Percentiles rank a stretch among this genome's conserved stretches.
Evolutionary conservation across 1,284 basidiomycete species (phyloP).

Genomic region (Puccinia brachypodii): DNA sequence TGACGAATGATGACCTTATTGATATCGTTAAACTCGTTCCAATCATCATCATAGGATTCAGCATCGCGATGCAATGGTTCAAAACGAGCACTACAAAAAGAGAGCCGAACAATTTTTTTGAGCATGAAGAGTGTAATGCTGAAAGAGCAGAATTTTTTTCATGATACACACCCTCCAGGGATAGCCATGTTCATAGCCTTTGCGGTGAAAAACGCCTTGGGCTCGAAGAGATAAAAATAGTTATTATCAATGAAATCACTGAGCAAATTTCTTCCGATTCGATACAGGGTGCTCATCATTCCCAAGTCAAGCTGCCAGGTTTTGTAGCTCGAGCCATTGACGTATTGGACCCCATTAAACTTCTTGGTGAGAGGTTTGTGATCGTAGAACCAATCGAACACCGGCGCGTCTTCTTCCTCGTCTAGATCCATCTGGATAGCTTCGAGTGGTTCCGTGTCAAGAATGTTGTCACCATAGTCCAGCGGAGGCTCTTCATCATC

Average conservation of each 20-base stretch:
- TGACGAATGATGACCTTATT: slow-evolving; percentile 99
- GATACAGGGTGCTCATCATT: slow-evolving; percentile 94
- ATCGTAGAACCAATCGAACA: slow-evolving; percentile 99
- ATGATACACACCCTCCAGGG: slow-evolving; percentile 90
- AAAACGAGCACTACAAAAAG: slow-evolving; percentile 42
- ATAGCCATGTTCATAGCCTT: slow-evolving; percentile 80
- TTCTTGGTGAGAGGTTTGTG: slow-evolving; percentile 84
- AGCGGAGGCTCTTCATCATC: slow-evolving; percentile 98
- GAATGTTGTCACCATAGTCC: slow-evolving; percentile 96
- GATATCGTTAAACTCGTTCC: slow-evolving; percentile 99
- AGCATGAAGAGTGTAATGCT: background rate
- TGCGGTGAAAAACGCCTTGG: slow-evolving; percentile 96
- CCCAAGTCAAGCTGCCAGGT: slow-evolving; percentile 90
- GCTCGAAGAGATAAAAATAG: slow-evolving; percentile 83
- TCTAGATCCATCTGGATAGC: slow-evolving; percentile 97
- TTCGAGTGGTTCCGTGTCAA: slow-evolving; percentile 97
- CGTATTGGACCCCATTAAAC: slow-evolving; percentile 64
- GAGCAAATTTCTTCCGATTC: slow-evolving; percentile 86
- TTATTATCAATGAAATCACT: slow-evolving; percentile 81
- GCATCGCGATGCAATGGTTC: slow-evolving; percentile 70
- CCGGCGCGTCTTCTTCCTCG: slow-evolving; percentile 86
- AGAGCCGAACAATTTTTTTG: slow-evolving; percentile 60
- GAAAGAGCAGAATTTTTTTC: background rate
- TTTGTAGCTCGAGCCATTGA: slow-evolving; percentile 91
- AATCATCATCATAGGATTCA: slow-evolving; percentile 97